Base-by-base conservation (phyloP, 768 basidiomycete genomes). In the Lactarius hatsudake region DNA sequence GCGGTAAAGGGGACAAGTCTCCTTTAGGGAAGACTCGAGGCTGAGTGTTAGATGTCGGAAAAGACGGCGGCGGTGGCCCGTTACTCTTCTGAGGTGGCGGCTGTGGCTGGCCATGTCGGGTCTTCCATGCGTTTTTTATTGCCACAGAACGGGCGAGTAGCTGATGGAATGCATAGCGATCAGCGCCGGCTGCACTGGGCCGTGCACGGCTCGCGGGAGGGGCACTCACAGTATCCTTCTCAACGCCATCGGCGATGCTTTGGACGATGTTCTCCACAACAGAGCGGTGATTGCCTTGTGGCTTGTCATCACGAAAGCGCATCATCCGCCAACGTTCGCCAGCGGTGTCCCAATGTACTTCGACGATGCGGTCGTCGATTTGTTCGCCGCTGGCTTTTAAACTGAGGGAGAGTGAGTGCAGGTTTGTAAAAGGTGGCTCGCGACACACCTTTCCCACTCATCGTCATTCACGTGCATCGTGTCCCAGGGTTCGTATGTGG, bases 281-380 rank as follows among this genome's bases (percentile, higher is more conserved):
- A 36, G 79, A 84, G 67, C 83, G 84, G 76, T 93, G 94, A 76
- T 99, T 99, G 18, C 94, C 97, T 69, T 96, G 79, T 3, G 87
- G 90, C 76, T 99, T 99, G 77, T 99, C 97, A 72, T 96, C 88
- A 72, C 97, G 79, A 75, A 96, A 96, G 56, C 97, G 86, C 87
- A 98, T 88, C 85, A 94, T 87, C 65, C 86, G 87, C 95, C 96
- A 98, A 56, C 81, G 80, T 36, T 82, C 82, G 30, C 79, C 72
- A n/a, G 71, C 75, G 8, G 82, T 66, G 71, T 96, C 90, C 96
- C 97, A 98, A 70, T 88, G 87, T 20, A 96, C 95, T 76, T 99
- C 97, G 23, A 98, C 89, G 45, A 98, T 85, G 13, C 96, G 86
- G 76, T 98, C 96, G 73, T 99, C 96, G 69, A 89, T 80, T 76